Conservation (phyloP, 179 eudicot species). For the Corrigiola litoralis region DNA sequence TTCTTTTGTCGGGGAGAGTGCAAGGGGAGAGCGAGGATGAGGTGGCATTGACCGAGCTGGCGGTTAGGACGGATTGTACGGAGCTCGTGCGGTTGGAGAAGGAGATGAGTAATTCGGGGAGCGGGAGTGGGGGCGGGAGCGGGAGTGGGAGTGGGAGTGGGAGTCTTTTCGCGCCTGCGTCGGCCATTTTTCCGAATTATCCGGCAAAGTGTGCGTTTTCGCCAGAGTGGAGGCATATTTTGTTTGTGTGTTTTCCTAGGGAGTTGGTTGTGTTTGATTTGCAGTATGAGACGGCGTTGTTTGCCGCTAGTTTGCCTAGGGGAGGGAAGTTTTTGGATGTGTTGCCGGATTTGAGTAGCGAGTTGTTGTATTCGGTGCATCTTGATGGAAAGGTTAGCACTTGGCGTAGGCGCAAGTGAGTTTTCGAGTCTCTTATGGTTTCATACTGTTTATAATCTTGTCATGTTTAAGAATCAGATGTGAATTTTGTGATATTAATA, state of each 20-base stretch:
- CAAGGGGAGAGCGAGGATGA: slow-evolving; percentile 57
- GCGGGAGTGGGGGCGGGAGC: too few species aligned
- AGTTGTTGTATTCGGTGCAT: slow-evolving; percentile 70
- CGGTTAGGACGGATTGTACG: slow-evolving; percentile 43
- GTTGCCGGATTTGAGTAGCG: slow-evolving; percentile 70
- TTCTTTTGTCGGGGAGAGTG: slow-evolving; percentile 47
- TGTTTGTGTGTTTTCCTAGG: slow-evolving; percentile 79
- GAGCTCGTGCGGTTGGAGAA: slow-evolving; percentile 75
- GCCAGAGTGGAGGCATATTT: slow-evolving; percentile 73
- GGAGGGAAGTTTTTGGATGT: slow-evolving; percentile 88
- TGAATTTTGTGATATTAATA: too few species aligned
- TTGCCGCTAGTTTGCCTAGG: slow-evolving; percentile 51
- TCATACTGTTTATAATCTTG: too few species aligned
- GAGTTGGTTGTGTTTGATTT: slow-evolving; percentile 89
- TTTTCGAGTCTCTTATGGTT: neutral
- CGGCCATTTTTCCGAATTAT: slow-evolving; percentile 64
- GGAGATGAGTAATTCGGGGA: slow-evolving; percentile 41
- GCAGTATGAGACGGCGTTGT: slow-evolving; percentile 65
- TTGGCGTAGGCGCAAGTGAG: slow-evolving; percentile 92
- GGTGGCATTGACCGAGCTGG: slow-evolving; percentile 49
- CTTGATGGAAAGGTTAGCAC: slow-evolving; percentile 87
- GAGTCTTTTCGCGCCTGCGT: slow-evolving; percentile 43
- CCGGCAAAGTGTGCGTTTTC: slow-evolving; percentile 69
- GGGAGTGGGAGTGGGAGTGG: slow-evolving; percentile 1
- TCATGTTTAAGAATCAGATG: too few species aligned